These are phyloP conservation scores for Nepenthes alata DNA, from an alignment of 179 eudicot genomes.

Conservation along the genomic window DNA sequence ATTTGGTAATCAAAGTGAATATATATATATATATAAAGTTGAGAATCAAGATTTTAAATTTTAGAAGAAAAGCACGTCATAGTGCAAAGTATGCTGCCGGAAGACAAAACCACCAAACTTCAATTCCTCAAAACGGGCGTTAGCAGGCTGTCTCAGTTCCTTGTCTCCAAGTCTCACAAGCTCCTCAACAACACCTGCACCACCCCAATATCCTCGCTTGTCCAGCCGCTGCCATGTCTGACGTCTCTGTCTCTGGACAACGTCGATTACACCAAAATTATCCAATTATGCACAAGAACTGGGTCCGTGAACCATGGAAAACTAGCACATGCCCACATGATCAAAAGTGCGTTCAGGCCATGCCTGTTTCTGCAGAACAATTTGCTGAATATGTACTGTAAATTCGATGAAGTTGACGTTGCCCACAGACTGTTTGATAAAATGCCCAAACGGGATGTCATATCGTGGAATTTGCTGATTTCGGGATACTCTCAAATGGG, in stretches of 20 bases:
- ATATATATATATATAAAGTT: no score
- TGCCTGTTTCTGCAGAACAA: conserved; percentile 13
- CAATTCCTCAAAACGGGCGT: no score
- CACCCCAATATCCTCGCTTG: background rate
- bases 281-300: conserved; percentile 11
- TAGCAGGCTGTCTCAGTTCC: no score
- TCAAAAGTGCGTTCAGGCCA: conserved; percentile 16
- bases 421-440: conserved; percentile 17
- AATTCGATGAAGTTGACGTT: conserved; percentile 7
- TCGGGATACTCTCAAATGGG: conserved; percentile 15
- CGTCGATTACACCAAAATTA: conserved; percentile 13
- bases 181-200: background rate
- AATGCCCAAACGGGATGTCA: conserved; percentile 11
- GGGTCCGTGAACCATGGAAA: conserved; percentile 14
- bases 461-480: conserved; percentile 18
- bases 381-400: conserved; percentile 14
- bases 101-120: no score
- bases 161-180: no score
- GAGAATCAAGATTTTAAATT: no score
- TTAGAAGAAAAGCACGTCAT: no score
- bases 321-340: conserved; percentile 14
- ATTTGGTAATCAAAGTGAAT: no score
- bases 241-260: conserved; percentile 5
- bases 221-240: background rate
- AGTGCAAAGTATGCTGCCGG: no score